A percentile compares a stretch with the other conserved stretches of the same genome.
phyloP scores from a whole-genome alignment of 257 asterid genomes.

The Ligustrum vulgare region DNA sequence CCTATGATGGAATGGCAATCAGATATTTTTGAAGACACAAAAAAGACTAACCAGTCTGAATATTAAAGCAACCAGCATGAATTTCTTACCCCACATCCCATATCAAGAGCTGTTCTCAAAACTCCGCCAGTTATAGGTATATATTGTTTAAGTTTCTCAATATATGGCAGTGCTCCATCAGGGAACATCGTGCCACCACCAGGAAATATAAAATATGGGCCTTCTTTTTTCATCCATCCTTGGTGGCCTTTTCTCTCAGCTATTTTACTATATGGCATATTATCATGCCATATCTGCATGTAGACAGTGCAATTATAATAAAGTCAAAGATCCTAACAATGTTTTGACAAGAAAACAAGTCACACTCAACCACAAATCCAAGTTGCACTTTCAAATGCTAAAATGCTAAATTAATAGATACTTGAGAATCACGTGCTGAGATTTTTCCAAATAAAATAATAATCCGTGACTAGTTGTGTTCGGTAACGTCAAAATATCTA shows the following conservation, averaged over 20 bases:
- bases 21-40: neutral
- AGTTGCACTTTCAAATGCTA: neutral
- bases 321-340: neutral
- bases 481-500: neutral
- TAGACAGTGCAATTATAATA: conserved; percentile 3
- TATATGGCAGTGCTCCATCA: conserved; percentile 87
- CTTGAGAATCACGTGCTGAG: neutral
- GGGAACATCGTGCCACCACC: conserved; percentile 99
- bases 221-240: conserved; percentile 98
- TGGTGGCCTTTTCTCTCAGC: conserved; percentile 98
- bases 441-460: neutral
- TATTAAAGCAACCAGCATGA: neutral
- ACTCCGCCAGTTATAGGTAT: conserved; percentile 83
- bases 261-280: conserved; percentile 89
- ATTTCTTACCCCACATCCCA: conserved; percentile 95
- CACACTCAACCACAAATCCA: neutral
- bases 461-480: neutral
- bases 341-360: neutral
- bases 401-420: neutral
- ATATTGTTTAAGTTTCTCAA: conserved; percentile 92
- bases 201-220: conserved; percentile 84
- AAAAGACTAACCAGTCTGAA: neutral
- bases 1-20: conserved; percentile 46
- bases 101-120: conserved; percentile 95
- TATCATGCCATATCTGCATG: conserved; percentile 92